Conservation (phyloP, 1,284 basidiomycete species). For the Apiotrichum veenhuisii region DNA sequence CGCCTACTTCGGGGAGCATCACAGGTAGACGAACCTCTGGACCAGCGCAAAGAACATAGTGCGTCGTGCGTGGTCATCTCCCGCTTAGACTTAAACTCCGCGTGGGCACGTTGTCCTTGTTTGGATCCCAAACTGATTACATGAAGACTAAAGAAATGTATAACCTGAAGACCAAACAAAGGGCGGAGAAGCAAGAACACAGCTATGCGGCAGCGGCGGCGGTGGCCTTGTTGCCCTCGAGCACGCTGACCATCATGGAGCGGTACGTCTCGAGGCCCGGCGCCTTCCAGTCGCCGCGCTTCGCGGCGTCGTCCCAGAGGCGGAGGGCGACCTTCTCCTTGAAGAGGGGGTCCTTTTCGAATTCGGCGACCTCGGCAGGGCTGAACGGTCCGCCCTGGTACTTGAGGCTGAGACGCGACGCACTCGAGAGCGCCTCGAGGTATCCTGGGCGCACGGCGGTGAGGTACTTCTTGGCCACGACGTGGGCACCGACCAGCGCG, state of each 20-base stretch:
- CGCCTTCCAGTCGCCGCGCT: constrained; percentile 24
- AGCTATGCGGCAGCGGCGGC: too few species aligned
- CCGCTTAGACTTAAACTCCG: too few species aligned
- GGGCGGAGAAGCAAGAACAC: too few species aligned
- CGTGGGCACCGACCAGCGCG: constrained; percentile 36
- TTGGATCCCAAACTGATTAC: too few species aligned
- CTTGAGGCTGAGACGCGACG: constrained; percentile 29
- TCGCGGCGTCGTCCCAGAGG: constrained; percentile 39
- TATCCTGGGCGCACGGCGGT: constrained; percentile 28
- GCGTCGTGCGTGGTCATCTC: too few species aligned
- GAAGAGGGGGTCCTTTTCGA: constrained; percentile 28
- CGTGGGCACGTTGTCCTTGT: too few species aligned
- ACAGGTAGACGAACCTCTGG: too few species aligned
- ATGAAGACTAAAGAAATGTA: too few species aligned
- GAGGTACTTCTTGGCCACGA: constrained; percentile 38
- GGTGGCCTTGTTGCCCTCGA: too few species aligned
- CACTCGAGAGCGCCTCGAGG: constrained; percentile 22
- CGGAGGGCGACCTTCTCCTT: constrained; percentile 34
- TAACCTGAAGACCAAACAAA: too few species aligned
- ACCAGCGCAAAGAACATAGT: too few species aligned
- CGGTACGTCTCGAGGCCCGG: constrained; percentile 25
- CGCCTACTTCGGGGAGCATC: too few species aligned
- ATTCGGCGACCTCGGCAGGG: constrained; percentile 24
- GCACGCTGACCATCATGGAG: constrained; percentile 9
- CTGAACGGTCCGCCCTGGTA: constrained; percentile 39